phyloP scores from a whole-genome alignment of 2,329 filamentous ascomycete species.

The Ceratocystis eucalypticola region DNA sequence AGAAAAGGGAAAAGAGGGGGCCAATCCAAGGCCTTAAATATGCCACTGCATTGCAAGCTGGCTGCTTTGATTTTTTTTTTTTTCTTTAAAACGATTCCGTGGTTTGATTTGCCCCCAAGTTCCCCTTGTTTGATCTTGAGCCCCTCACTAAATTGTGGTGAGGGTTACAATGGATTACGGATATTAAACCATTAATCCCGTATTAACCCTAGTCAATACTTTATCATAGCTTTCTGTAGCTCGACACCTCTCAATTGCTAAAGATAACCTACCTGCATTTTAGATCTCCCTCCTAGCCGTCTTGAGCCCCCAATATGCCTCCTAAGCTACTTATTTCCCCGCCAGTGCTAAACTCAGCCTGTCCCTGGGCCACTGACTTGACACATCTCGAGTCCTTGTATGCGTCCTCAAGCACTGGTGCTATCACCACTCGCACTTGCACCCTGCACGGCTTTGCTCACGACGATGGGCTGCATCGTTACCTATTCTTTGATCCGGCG shows the following conservation, averaged over 20 bases:
- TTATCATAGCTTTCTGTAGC: background rate
- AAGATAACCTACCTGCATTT: background rate
- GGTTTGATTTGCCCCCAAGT: background rate
- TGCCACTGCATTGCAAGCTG: background rate
- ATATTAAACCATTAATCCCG: background rate
- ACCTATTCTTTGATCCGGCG: conserved; percentile 46
- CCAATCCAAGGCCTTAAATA: background rate
- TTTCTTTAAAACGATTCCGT: background rate
- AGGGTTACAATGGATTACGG: background rate
- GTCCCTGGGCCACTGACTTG: conserved; percentile 58
- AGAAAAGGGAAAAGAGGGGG: background rate
- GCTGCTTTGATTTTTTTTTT: background rate
- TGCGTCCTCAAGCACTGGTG: conserved; percentile 48
- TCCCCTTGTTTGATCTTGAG: background rate
- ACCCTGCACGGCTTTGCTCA: conserved; percentile 52
- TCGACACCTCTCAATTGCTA: background rate
- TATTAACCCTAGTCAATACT: background rate
- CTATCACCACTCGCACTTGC: conserved; percentile 60
- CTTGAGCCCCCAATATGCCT: background rate
- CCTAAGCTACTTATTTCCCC: conserved; percentile 39
- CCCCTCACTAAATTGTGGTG: background rate
- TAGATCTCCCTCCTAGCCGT: background rate
- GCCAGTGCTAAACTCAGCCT: conserved; percentile 60
- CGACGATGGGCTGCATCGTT: conserved; percentile 46
- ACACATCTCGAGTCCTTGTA: conserved; percentile 50